A percentile compares a stretch with the other conserved stretches of the same genome.
Conservation (phyloP, 2,329 filamentous ascomycete genomes). For the Aspergillus luchuensis region DNA sequence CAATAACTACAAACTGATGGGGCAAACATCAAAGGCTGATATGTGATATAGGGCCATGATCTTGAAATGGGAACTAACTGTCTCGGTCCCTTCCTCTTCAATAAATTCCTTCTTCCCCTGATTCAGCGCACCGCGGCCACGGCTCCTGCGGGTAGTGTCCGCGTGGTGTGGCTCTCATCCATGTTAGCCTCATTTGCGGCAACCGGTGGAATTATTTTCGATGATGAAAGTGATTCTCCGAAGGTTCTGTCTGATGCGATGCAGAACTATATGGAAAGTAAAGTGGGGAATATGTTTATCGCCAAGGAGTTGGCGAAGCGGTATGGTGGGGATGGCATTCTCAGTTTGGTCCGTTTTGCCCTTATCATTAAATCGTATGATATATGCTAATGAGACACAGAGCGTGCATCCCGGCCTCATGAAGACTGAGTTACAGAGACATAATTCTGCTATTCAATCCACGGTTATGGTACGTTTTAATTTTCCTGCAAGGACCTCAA, state of each 20-base stretch:
- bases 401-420: constrained; percentile 33
- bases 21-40: no score
- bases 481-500: no score
- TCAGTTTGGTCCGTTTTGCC: constrained; percentile 31
- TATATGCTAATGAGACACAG: no score
- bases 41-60: not conserved
- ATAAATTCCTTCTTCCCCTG: constrained; percentile 39
- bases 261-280: constrained; percentile 39
- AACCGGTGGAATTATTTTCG: constrained; percentile 20
- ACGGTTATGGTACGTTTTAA: no score
- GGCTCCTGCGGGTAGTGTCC: constrained; percentile 27
- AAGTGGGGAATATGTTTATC: constrained; percentile 36
- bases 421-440: constrained; percentile 39
- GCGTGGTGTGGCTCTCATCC: constrained; percentile 38
- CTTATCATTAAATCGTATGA: no score
- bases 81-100: constrained; percentile 46
- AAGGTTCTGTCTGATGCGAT: constrained; percentile 1
- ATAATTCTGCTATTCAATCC: not conserved
- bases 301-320: constrained; percentile 31
- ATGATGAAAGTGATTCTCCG: not conserved
- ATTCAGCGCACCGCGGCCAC: constrained; percentile 34
- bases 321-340: constrained; percentile 33
- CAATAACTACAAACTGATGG: no score
- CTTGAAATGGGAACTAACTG: constrained; percentile 44
- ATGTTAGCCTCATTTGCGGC: constrained; percentile 22